Percentiles rank a stretch among this genome's conserved stretches.
These are phyloP conservation scores for Neofusicoccum parvum DNA, from an alignment of 2,329 filamentous ascomycete species.

Conservation along the genomic window DNA sequence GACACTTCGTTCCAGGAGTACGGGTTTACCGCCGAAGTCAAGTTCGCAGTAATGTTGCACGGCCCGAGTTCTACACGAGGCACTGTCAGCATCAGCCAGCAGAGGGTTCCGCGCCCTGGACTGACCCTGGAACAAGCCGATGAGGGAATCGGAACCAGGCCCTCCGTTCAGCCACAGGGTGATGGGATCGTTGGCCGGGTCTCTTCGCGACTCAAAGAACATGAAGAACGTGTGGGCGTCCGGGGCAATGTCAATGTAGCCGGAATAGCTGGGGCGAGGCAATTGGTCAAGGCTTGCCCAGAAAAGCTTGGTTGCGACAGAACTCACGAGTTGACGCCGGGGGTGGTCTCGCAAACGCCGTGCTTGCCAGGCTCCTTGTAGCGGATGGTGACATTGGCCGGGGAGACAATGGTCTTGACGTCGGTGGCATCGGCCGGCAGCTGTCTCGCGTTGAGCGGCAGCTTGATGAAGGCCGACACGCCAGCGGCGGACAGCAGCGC, in stretches of 20 bases:
- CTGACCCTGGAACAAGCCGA: conserved; percentile 56
- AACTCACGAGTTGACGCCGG: conserved; percentile 49
- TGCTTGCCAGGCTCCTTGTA: conserved; percentile 55
- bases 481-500: neutral
- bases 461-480: conserved; percentile 7
- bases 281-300: neutral
- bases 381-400: conserved; percentile 49
- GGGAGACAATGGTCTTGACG: conserved; percentile 49
- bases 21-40: conserved; percentile 50
- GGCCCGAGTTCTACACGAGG: conserved; percentile 39
- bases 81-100: neutral
- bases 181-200: conserved; percentile 50
- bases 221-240: conserved; percentile 47
- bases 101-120: neutral
- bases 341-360: conserved; percentile 55
- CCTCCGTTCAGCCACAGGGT: conserved; percentile 59
- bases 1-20: conserved; percentile 62
- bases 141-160: conserved; percentile 56
- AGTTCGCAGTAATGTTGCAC: conserved; percentile 42
- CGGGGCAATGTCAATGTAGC: conserved; percentile 42
- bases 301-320: neutral
- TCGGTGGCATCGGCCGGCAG: conserved; percentile 46
- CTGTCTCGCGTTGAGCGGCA: conserved; percentile 14
- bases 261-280: conserved; percentile 41
- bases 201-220: conserved; percentile 55